phyloP scores from a whole-genome alignment of 208 protist species.

The Wallacemonas sp. region DNA sequence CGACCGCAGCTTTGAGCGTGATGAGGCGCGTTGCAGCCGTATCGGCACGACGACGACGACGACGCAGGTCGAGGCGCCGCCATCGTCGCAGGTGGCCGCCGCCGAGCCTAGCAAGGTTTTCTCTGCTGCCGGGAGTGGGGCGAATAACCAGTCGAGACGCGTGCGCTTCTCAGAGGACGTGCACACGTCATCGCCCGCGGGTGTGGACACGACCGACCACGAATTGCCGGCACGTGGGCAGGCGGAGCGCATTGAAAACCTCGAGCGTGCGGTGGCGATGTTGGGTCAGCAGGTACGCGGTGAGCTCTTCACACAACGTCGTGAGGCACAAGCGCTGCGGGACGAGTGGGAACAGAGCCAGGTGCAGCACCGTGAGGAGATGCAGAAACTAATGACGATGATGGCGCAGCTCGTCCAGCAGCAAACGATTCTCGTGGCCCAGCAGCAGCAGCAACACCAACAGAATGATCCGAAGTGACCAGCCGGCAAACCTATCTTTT shows the following conservation, averaged over 20 bases:
- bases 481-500: background rate
- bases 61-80: background rate
- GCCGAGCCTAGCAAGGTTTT: background rate
- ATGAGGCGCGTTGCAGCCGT: conserved; percentile 29
- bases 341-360: conserved; percentile 25
- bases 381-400: conserved; percentile 44
- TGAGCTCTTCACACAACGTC: conserved; percentile 21
- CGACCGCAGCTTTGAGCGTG: conserved; percentile 38
- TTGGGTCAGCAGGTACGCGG: conserved; percentile 39
- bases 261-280: conserved; percentile 52
- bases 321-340: conserved; percentile 22
- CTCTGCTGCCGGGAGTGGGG: background rate
- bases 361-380: conserved; percentile 26
- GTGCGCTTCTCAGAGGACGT: background rate
- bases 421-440: conserved; percentile 16
- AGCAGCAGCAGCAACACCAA: conserved; percentile 7
- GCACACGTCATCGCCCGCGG: background rate
- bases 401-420: conserved; percentile 42
- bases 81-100: background rate
- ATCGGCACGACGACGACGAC: conserved; percentile 2
- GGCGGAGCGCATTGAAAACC: conserved; percentile 42
- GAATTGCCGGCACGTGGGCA: too few relatives aligned
- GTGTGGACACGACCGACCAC: background rate
- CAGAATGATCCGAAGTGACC: background rate
- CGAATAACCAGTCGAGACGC: background rate